A percentile compares a stretch with the other conserved stretches of the same genome.
Conservation (phyloP, 805 yeast genomes). For the Lachancea dasiensis region DNA sequence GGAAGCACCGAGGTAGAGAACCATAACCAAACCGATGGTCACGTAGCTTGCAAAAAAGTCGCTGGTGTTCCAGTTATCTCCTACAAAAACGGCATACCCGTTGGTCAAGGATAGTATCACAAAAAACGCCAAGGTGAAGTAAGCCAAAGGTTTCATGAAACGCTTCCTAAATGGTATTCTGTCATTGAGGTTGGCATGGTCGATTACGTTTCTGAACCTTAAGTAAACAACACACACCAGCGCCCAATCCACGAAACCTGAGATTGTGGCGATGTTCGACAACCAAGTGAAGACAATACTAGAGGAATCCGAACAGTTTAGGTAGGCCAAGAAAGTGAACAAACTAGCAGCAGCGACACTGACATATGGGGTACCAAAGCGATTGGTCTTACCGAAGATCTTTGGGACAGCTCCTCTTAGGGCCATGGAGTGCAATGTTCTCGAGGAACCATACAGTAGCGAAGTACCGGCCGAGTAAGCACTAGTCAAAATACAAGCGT, state of each 20-base stretch:
- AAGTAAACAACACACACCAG: slow-evolving; percentile 44
- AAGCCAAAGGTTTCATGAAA: slow-evolving; percentile 33
- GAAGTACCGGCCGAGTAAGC: slow-evolving; percentile 37
- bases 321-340: slow-evolving; percentile 40
- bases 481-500: slow-evolving; percentile 43
- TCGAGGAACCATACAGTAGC: slow-evolving; percentile 44
- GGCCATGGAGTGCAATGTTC: slow-evolving; percentile 40
- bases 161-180: slow-evolving; percentile 50
- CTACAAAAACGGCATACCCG: slow-evolving; percentile 62
- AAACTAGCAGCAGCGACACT: slow-evolving; percentile 8
- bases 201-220: slow-evolving; percentile 56
- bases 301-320: slow-evolving; percentile 45
- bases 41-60: slow-evolving; percentile 70
- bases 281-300: slow-evolving; percentile 55
- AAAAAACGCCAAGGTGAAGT: slow-evolving; percentile 41
- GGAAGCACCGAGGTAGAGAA: slow-evolving; percentile 55
- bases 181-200: slow-evolving; percentile 42
- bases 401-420: slow-evolving; percentile 45
- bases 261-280: slow-evolving; percentile 52
- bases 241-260: slow-evolving; percentile 57
- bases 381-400: slow-evolving; percentile 39
- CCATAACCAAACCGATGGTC: slow-evolving; percentile 41
- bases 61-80: slow-evolving; percentile 40
- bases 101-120: slow-evolving; percentile 55
- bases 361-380: slow-evolving; percentile 48